Base-by-base conservation (phyloP, 2,329 filamentous ascomycete species). In the Colletotrichum sp. region DNA sequence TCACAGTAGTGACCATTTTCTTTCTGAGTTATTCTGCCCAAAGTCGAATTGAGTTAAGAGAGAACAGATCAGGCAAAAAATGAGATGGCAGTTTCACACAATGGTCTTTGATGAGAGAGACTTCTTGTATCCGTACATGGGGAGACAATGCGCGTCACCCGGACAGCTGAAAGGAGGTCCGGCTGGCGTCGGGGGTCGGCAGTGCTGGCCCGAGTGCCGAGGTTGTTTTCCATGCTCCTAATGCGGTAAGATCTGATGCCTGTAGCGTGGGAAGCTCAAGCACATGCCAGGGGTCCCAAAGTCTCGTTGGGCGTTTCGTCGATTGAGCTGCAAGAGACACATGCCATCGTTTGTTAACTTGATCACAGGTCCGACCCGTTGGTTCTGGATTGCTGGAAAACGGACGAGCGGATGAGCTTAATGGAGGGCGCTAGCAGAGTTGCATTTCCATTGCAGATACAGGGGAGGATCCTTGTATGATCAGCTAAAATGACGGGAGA, bases 171-270 rank as follows among this genome's bases (percentile, higher is more conserved):
- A 75, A 75, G 72, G 39, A 57, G 52, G 30, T 36, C 65, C 73
- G 73, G 73, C 72, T 76, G 73, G 66, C 73, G 64, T 73, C 70
- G 70, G 73, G 70, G 73, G 36, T 76, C 73, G 73, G 73, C 64
- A 73, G 61, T 49, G 27, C 63, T 70, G n/a, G 73, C 34, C 73
- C 73, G 73, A 76, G 57, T 76, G 73, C 73, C 73, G 73, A 76
- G 73, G 73, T 73, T 65, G 63, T 64, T 68, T 59, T 57, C 34
- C 27, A 29, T 27, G 55, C 69, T 19, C 72, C 69, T n/a, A 69
- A 62, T 73, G 34, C 64, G 65, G 64, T 64, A 70, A 70, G 67
- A 57, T 63, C 39, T 19, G 32, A 29, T 15, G 15, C 55, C 57
- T 62, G 63, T 64, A 72, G 70, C 70, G 57, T 29, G 25, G 32